Conservation (phyloP, 495 filamentous ascomycete genomes). For the Glarea lozoyensis region DNA sequence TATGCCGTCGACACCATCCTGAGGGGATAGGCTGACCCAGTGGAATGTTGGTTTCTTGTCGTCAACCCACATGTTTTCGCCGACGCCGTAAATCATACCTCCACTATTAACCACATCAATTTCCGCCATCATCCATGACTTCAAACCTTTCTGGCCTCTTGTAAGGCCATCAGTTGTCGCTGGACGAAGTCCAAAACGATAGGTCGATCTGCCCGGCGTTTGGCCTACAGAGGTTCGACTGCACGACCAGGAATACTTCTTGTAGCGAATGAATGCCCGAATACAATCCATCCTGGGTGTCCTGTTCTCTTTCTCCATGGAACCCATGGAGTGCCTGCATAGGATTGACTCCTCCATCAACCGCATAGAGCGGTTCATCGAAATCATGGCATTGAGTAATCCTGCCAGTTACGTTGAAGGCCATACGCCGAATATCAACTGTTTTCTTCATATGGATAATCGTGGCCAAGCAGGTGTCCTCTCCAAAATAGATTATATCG, state of each 20-base stretch:
- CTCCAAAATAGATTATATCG: constrained; percentile 6
- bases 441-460: neutral
- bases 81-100: neutral
- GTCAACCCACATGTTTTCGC: constrained; percentile 1
- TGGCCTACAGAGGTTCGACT: neutral
- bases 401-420: neutral
- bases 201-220: neutral
- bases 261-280: constrained; percentile 2
- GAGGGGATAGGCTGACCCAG: constrained; percentile 2
- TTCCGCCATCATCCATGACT: neutral
- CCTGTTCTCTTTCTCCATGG: neutral
- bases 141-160: neutral
- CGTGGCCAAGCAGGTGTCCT: constrained; percentile 4
- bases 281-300: neutral
- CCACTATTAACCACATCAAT: neutral
- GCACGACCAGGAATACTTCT: constrained; percentile 2
- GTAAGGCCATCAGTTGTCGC: constrained; percentile 5
- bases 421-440: neutral
- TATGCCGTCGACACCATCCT: neutral
- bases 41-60: constrained; percentile 4
- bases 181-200: neutral
- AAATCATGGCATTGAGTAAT: neutral
- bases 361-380: neutral
- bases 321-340: constrained; percentile 6
- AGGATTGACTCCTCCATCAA: neutral